Base-by-base conservation (phyloP, 306 rosid genomes). In the Quercus dentata region DNA sequence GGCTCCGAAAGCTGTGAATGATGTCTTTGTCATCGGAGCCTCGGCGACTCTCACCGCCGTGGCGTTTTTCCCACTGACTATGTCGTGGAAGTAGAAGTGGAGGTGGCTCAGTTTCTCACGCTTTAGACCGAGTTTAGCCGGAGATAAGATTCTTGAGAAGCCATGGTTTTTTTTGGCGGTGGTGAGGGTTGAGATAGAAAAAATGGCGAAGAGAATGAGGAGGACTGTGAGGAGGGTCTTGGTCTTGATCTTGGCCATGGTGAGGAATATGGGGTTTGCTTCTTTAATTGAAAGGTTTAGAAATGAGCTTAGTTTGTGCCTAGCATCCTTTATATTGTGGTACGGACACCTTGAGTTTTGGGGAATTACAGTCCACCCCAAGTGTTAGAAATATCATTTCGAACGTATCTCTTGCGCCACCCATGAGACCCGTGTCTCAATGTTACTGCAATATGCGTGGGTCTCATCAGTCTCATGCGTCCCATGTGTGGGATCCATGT, bases 31-130 rank as follows among this genome's bases (percentile, higher is more conserved):
- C 20, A 68, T 5, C 1, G 81, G 65, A 1, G 97, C 81, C 69
- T 25, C 71, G 2, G 85, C 94, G 3, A 91, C 90, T 1, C 15
- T 57, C 4, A 88, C 52, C 14, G 91, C 89, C 1, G 93, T 87
- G 0, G 85, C 85, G 79, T 83, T 87, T 14, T 11, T 6, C 1
- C 97, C 97, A 4, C 87, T 33, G 30, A 80, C 23, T 46, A 75
- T 65, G 82, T 93, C 94, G 41, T 90, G 93, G 72, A 81, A 83
- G 77, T 79, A 90, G 78, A 90, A 87, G 71, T 44, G 88, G 64
- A 93, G 86, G 62, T 86, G 92, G 82, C 76, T 86, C 1, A 88
- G 80, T 10, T 83, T 86, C 76, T 84, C 88, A 38, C 1, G 54
- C 80, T 76, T 76, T 11, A 85, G 76, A 7, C 85, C 83, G 8